Evolutionary conservation across 163 green algal genomes (phyloP).

Genomic region (Trebouxia gelatinosa): DNA sequence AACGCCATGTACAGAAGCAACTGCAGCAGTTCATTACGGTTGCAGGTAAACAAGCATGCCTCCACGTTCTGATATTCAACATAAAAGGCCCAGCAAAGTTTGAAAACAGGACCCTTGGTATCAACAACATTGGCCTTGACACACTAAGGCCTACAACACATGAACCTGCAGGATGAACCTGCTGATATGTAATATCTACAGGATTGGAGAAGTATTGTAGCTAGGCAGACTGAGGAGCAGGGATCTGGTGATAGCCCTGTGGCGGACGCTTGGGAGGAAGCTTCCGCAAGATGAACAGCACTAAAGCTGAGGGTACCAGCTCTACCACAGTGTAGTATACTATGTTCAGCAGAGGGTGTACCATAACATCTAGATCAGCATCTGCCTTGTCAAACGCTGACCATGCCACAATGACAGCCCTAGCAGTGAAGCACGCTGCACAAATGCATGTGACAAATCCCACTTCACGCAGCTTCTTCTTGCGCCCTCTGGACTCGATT

Average conservation of each 20-base stretch:
- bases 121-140: no score
- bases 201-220: no score
- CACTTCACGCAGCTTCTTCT: constrained; percentile 97
- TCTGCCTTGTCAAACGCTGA: constrained; percentile 72
- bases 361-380: constrained; percentile 86
- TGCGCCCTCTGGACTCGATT: constrained; percentile 87
- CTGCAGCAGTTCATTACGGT: no score
- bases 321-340: constrained; percentile 83
- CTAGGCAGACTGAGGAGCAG: constrained; percentile 20
- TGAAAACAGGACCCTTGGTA: no score
- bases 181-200: no score
- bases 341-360: constrained; percentile 90
- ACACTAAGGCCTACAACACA: neutral
- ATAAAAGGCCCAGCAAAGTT: no score
- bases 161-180: no score
- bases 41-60: no score
- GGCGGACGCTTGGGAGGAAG: constrained; percentile 81
- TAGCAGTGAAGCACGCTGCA: constrained; percentile 81
- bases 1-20: no score
- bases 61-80: no score
- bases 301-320: constrained; percentile 84
- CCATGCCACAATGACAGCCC: constrained; percentile 74
- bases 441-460: constrained; percentile 94
- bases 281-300: constrained; percentile 97
- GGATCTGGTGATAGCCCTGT: constrained; percentile 56